Evolutionary conservation across 1,139 yeast genomes (phyloP).

Genomic region (Geotrichum australiense): DNA sequence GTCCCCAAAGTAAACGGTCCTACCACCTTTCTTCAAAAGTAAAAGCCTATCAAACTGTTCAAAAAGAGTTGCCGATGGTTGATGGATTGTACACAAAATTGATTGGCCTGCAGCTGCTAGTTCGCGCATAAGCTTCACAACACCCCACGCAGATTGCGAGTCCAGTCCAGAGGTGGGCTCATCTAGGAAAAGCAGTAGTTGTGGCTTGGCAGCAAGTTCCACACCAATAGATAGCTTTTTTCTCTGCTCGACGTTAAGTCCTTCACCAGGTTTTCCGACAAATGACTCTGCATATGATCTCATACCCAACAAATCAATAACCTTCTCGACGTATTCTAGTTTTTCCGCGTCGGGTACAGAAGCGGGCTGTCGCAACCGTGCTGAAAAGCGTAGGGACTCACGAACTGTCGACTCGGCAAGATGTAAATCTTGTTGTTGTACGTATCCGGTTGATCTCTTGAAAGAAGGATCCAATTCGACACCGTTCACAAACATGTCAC

Average conservation of each 20-base stretch:
- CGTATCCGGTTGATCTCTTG: slow-evolving; percentile 58
- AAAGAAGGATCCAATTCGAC: slow-evolving; percentile 45
- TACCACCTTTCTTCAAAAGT: slow-evolving; percentile 48
- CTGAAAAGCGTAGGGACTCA: slow-evolving; percentile 55
- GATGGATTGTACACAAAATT: slow-evolving; percentile 51
- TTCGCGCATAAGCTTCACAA: slow-evolving; percentile 45
- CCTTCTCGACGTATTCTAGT: slow-evolving; percentile 52
- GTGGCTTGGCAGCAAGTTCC: slow-evolving; percentile 51
- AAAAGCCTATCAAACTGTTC: slow-evolving; percentile 48
- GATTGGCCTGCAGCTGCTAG: slow-evolving; percentile 53
- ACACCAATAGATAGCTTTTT: slow-evolving; percentile 62
- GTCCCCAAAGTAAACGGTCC: slow-evolving; percentile 62
- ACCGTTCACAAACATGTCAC: slow-evolving; percentile 59
- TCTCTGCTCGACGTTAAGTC: slow-evolving; percentile 60
- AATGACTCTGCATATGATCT: slow-evolving; percentile 55
- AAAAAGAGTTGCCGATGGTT: slow-evolving; percentile 51
- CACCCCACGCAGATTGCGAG: slow-evolving; percentile 54
- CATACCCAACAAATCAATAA: slow-evolving; percentile 52
- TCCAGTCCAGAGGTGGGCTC: slow-evolving; percentile 55
- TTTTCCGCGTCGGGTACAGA: slow-evolving; percentile 45
- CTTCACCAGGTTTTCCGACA: slow-evolving; percentile 51
- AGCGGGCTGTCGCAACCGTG: slow-evolving; percentile 50
- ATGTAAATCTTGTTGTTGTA: slow-evolving; percentile 60
- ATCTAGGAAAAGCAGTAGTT: slow-evolving; percentile 44
- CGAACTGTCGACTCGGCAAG: slow-evolving; percentile 52